A percentile compares a stretch with the other conserved stretches of the same genome.
phyloP scores from a whole-genome alignment of 352 stramenopile species.

The Phytophthora litchii region DNA sequence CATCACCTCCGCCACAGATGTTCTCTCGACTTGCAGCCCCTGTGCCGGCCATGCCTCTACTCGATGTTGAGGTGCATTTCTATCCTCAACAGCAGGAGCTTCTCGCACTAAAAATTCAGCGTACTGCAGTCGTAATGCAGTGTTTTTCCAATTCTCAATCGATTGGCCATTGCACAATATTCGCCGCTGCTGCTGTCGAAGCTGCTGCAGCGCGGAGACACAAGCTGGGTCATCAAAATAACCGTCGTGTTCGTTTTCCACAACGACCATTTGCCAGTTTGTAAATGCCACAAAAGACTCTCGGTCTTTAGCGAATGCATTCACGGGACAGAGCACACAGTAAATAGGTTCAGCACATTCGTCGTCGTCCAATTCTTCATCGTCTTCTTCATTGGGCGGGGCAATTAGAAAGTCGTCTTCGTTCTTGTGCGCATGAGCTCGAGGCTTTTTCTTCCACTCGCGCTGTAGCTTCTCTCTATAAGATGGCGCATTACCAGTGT shows the following conservation, averaged over 20 bases:
- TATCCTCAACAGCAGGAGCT: slow-evolving; percentile 5
- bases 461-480: slow-evolving; percentile 54
- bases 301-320: slow-evolving; percentile 56
- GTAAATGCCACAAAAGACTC: slow-evolving; percentile 52
- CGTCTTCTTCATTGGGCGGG: slow-evolving; percentile 36
- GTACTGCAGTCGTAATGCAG: slow-evolving; percentile 45
- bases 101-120: slow-evolving; percentile 58
- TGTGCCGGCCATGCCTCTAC: slow-evolving; percentile 32
- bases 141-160: slow-evolving; percentile 63
- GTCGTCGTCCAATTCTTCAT: slow-evolving; percentile 57
- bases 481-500: slow-evolving; percentile 21
- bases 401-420: slow-evolving; percentile 39
- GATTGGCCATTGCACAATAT: slow-evolving; percentile 69
- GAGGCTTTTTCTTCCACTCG: slow-evolving; percentile 57
- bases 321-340: slow-evolving; percentile 65
- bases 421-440: slow-evolving; percentile 23
- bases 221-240: slow-evolving; percentile 51
- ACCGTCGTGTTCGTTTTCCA: slow-evolving; percentile 70
- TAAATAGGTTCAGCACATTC: slow-evolving; percentile 58
- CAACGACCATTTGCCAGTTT: slow-evolving; percentile 74
- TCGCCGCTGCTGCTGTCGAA: slow-evolving; percentile 56
- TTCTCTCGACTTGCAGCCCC: slow-evolving; percentile 48
- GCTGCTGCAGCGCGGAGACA: slow-evolving; percentile 45
- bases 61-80: slow-evolving; percentile 16
- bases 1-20: slow-evolving; percentile 48